These are phyloP conservation scores for Cynanchum wilfordii DNA, from an alignment of 257 asterid genomes.

Conservation along the genomic window DNA sequence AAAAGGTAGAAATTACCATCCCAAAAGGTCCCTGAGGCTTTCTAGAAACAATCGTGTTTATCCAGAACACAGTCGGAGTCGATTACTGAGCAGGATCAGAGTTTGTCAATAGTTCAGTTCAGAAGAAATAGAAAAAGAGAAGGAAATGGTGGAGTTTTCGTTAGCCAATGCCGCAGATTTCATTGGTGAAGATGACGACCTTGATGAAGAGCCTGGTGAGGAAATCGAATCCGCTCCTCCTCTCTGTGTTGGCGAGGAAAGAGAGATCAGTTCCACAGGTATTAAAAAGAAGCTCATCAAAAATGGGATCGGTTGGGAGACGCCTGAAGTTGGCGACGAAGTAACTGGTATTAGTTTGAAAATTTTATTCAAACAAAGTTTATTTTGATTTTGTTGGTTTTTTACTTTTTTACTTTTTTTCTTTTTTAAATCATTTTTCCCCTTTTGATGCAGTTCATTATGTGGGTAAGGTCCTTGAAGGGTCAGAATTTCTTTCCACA, in stretches of 20 bases:
- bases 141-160: too few species aligned
- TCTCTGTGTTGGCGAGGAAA: too few species aligned
- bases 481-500: constrained; percentile 45
- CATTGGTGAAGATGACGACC: too few species aligned
- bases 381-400: background rate
- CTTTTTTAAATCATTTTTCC: background rate
- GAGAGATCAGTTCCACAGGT: too few species aligned
- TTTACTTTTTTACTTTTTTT: background rate
- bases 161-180: too few species aligned
- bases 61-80: background rate
- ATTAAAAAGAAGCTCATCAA: too few species aligned
- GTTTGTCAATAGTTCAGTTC: background rate
- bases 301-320: constrained; percentile 54
- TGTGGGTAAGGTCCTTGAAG: constrained; percentile 51
- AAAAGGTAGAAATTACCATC: background rate
- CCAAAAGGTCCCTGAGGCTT: background rate
- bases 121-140: too few species aligned
- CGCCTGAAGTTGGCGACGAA: constrained; percentile 55
- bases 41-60: background rate
- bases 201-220: too few species aligned
- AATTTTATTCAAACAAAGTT: background rate
- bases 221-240: too few species aligned
- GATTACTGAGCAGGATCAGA: background rate
- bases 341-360: constrained; percentile 21
- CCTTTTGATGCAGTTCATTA: constrained; percentile 42